Evolutionary conservation across 140 eudicot species (phyloP).

Genomic region (Bidens hawaiensis): DNA sequence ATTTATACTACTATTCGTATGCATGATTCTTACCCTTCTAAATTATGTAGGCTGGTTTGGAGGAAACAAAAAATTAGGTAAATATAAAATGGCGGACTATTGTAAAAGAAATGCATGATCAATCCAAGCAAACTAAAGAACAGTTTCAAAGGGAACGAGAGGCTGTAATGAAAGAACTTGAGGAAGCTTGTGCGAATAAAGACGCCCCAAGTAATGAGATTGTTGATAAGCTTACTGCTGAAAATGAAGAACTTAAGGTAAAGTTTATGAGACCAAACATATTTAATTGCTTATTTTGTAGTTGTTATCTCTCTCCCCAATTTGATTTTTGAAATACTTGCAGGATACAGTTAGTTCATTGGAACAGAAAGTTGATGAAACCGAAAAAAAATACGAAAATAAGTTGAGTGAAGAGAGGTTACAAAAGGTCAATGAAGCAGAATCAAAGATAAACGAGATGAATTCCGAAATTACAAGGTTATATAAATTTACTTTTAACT

Average conservation of each 20-base stretch:
- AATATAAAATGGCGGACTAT: slow-evolving; percentile 40
- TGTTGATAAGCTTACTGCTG: slow-evolving; percentile 50
- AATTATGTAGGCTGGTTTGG: slow-evolving; percentile 56
- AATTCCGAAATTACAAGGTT: slow-evolving; percentile 59
- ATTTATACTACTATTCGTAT: neutral
- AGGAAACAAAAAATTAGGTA: slow-evolving; percentile 65
- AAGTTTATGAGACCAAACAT: slow-evolving; percentile 4
- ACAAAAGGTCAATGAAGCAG: slow-evolving; percentile 63
- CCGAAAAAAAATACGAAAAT: slow-evolving; percentile 43
- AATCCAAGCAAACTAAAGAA: slow-evolving; percentile 54
- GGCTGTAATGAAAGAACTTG: slow-evolving; percentile 37
- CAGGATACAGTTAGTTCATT: slow-evolving; percentile 53
- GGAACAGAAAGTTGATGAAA: slow-evolving; percentile 72
- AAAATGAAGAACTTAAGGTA: slow-evolving; percentile 85
- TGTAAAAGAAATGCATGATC: slow-evolving; percentile 55
- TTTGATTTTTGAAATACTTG: slow-evolving; percentile 16
- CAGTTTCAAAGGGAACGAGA: slow-evolving; percentile 56
- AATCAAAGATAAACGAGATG: slow-evolving; percentile 46
- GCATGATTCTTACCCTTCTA: slow-evolving; percentile 6
- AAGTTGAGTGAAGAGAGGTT: slow-evolving; percentile 60
- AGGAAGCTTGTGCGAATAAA: slow-evolving; percentile 39
- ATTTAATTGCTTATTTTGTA: neutral
- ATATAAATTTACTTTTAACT: slow-evolving; percentile 7
- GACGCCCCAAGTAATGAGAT: slow-evolving; percentile 43
- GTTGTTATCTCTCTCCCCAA: neutral